Evolutionary conservation across 257 asterid species (phyloP), one percentile per base, ranked within the genome.

Genomic region (Rauvolfia tetraphylla): DNA sequence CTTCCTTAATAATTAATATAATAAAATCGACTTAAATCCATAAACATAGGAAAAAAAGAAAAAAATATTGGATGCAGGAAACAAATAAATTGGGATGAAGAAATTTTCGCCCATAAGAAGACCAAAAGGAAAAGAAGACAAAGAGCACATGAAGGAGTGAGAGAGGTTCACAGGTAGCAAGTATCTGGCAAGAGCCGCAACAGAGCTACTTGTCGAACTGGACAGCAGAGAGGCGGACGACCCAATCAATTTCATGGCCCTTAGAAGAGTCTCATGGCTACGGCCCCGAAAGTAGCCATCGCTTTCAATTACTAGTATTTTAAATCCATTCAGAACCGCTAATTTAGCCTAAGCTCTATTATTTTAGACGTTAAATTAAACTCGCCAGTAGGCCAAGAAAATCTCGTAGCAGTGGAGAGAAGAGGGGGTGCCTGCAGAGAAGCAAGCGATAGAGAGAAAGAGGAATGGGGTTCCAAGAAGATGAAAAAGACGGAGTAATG

Each of bases 401-500:
- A 27, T 25, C 56, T 22, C 39, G 15, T 23, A 51, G 23, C 12
- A 25, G 74, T n/a, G 54, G 27, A 34, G 20, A 17, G 27, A 31
- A 27, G 44, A 41, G 41, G 74, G 41, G 23, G 25, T 1, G 36
- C 53, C 57, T 42, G 74, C 41, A 10, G 20, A n/a, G n/a, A n/a
- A n/a, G 33, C 13, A 34, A 67, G 54, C 61, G 48, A 5, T 41
- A 12, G 57, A 1, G 72, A 42, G 78, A n/a, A 34, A 27, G 83
- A 68, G 79, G 70, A 71, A 88, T 89, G 96, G 93, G 89, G 81
- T 79, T 62, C 70, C 80, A 74, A 41, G 89, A 85, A 79, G 84
- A 81, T 70, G 84, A 81, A 81, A 80, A 74, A 14, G 95, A 84
- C 75, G 95, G 89, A 51, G 90, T 80, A 27, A 90, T 90, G 96